Base-by-base conservation (phyloP, 345 rosid genomes). In the Eucalyptus polybractea region DNA sequence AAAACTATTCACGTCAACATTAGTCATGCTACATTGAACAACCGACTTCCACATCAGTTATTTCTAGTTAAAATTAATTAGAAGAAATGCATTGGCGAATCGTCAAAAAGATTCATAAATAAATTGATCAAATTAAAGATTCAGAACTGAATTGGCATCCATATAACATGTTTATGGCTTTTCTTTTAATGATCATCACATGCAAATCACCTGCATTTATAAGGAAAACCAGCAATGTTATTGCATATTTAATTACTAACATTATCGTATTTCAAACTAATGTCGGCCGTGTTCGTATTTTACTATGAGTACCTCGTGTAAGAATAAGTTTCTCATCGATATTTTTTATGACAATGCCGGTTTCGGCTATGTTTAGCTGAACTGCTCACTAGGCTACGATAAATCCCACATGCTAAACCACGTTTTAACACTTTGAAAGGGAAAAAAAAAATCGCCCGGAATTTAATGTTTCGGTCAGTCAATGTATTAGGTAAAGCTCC, bases 21-120 rank as follows among this genome's bases (percentile, higher is more conserved):
- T 1, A 0, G 11, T 7, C 3, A 6, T n/a, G 6, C 2, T 33
- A 31, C 6, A 1, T 65, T 0, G 8, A 16, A 31, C 0, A 0
- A 15, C 10, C 11, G 1, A 16, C 12, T 2, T 31, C 12, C 22
- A 67, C 0, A 15, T 67, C 0, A 1, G 6, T 0, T 17, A 15
- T 31, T 15, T 67, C 0, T 1, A 0, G 0, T 4, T 8, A 7
- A 67, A 67, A 16, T 31, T 15, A 0, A 67, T 31, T 0, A 3
- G 0, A 7, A 67, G 0, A 0, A 67, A 3, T 67, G 6, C 0
- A 7, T 31, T 31, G 11, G 4, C 40, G 0, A 67, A 8, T 31
- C 1, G 1, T 67, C 2, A 8, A 67, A 31, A 15, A 4, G 0
- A 0, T 67, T 67, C 3, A 14, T 0, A 6, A 40, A 42, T 14